A percentile compares a stretch with the other conserved stretches of the same genome.
These are phyloP conservation scores for Solanum chmielewskii DNA, from an alignment of 257 asterid species.

Conservation along the genomic window DNA sequence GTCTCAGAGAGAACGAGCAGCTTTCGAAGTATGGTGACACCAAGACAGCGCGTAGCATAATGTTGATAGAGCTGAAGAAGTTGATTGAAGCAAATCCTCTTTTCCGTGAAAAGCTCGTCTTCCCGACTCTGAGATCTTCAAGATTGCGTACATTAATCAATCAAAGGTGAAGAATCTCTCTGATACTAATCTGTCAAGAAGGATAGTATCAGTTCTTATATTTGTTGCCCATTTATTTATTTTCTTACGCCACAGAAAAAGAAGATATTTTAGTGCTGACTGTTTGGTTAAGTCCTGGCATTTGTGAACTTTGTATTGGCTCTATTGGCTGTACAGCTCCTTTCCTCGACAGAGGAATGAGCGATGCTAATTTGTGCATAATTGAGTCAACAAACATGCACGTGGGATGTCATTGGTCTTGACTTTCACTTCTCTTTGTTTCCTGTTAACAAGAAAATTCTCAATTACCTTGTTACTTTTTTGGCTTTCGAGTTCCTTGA, in stretches of 20 bases:
- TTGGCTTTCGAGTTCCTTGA: background rate
- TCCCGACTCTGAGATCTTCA: slow-evolving; percentile 83
- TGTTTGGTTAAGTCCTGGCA: background rate
- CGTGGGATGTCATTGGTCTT: background rate
- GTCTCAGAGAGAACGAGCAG: slow-evolving; percentile 94
- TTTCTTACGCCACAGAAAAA: background rate
- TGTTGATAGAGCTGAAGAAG: slow-evolving; percentile 92
- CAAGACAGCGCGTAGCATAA: slow-evolving; percentile 93
- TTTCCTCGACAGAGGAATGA: background rate
- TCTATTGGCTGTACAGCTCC: background rate
- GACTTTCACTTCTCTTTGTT: background rate
- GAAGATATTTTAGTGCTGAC: background rate
- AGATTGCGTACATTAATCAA: slow-evolving; percentile 89
- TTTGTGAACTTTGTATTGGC: background rate
- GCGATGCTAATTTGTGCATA: background rate
- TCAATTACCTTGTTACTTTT: background rate
- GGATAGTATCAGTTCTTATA: background rate
- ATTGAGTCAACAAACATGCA: background rate
- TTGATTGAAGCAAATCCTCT: slow-evolving; percentile 95
- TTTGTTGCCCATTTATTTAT: background rate
- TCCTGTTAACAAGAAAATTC: background rate
- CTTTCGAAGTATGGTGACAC: slow-evolving; percentile 96
- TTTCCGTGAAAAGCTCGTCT: slow-evolving; percentile 89
- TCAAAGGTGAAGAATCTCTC: slow-evolving; percentile 51
- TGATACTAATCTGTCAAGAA: background rate